Base-by-base conservation (phyloP, 2,329 filamentous ascomycete species). In the Cladophialophora immunda region DNA sequence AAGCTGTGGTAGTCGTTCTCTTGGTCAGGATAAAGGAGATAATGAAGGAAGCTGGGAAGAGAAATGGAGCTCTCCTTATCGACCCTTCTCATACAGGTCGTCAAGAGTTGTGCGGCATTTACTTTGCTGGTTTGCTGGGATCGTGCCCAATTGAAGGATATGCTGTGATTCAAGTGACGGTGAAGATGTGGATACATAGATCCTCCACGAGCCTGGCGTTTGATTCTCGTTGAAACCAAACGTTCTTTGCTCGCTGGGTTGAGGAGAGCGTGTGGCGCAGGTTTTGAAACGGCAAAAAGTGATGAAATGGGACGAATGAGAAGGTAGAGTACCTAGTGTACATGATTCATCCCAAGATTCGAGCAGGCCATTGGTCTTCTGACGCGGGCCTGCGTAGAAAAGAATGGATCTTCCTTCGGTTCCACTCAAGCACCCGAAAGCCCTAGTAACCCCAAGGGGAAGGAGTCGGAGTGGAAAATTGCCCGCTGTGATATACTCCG, bases 271-370 rank as follows among this genome's bases (percentile, higher is more conserved):
- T 25, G 45, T 50, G 45, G 45, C 45, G 45, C 45, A 50, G 29
- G 27, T 55, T 30, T 32, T 55, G 53, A 55, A 32, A 55, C 53
- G 53, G 27, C 27, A 30, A 55, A 55, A 32, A 34, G 29, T 55
- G 53, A n/a, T 22, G 27, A 34, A 50, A 50, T 13, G 19, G 22
- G 15, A 19, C 45, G 22, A 50, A 50, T 50, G 22, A 27, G 19
- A 25, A 25, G 45, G 11, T 4, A 50, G 45, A 50, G 22, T 25
- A 50, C 19, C 45, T 50, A 50, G 45, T 13, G 45, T 25, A 50
- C 22, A 50, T 25, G 22, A 13, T 25, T 50, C 45, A 50, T 13
- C 19, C 45, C 19, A 50, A 50, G 9, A 17, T 50, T 50, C 27
- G 45, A 13, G 45, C 25, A 50, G 45, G 22, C 45, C 45, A 50